Evolutionary conservation across 2,329 filamentous ascomycete genomes (phyloP).

Genomic region (Ophiognomonia clavigignenti-juglandacearum): DNA sequence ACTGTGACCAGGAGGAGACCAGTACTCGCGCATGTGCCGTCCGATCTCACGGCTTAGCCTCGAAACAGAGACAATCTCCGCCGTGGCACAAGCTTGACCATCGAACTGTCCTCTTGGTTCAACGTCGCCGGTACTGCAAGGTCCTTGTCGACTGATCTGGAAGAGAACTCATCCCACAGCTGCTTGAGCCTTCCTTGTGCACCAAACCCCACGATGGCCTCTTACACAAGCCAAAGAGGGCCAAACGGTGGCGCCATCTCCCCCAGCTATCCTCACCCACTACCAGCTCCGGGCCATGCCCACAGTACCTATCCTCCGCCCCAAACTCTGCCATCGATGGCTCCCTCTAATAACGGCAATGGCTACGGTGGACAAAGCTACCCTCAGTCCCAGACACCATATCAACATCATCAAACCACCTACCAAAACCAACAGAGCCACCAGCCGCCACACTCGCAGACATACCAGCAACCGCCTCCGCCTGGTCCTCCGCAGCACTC

Average conservation of each 20-base stretch:
- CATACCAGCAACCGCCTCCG: conserved; percentile 13
- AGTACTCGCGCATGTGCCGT: too few species aligned
- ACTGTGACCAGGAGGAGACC: too few species aligned
- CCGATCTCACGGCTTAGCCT: too few species aligned
- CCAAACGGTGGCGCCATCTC: conserved; percentile 15
- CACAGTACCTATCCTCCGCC: conserved; percentile 10
- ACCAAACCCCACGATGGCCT: conserved; percentile 5
- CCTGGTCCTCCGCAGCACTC: conserved; percentile 5
- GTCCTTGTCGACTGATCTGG: too few species aligned
- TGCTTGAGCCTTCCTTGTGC: background rate
- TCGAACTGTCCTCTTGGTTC: too few species aligned
- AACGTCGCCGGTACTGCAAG: too few species aligned
- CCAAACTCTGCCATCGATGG: conserved; percentile 14
- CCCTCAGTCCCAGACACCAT: conserved; percentile 10
- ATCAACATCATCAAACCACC: conserved; percentile 13
- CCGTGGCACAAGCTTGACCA: too few species aligned
- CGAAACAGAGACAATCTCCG: too few species aligned
- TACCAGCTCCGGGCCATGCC: conserved; percentile 12
- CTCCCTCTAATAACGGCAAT: conserved; percentile 12
- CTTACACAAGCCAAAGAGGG: conserved; percentile 10
- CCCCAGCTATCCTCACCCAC: conserved; percentile 12
- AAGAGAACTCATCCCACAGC: too few species aligned
- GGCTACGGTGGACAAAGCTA: conserved; percentile 8
- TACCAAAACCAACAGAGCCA: conserved; percentile 14
- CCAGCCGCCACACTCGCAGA: conserved; percentile 6